A percentile compares a stretch with the other conserved stretches of the same genome.
phyloP scores from a whole-genome alignment of 2,329 filamentous ascomycete species.

The Rosellinia necatrix region DNA sequence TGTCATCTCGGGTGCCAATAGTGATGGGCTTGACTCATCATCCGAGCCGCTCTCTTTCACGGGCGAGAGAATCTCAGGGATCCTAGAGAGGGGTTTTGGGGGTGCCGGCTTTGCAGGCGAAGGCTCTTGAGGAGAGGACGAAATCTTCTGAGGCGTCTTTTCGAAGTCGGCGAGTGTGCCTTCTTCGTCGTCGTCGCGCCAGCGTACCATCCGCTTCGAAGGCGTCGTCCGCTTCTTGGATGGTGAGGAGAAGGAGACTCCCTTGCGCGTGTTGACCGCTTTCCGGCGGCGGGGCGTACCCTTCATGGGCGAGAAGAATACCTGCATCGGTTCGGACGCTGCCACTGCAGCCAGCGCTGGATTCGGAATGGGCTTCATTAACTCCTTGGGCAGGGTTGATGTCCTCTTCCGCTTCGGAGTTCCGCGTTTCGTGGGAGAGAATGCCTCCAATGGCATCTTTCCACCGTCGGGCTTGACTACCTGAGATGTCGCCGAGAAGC shows the following conservation, averaged over 20 bases:
- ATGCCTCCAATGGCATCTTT: conserved; percentile 63
- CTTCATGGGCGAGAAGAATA: conserved; percentile 69
- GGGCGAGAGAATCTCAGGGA: conserved; percentile 58
- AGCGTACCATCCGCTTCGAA: conserved; percentile 78
- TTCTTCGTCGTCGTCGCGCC: conserved; percentile 86
- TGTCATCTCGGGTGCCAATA: conserved; percentile 56
- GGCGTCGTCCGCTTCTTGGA: conserved; percentile 74
- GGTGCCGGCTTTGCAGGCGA: conserved; percentile 60
- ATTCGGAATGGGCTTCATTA: conserved; percentile 50
- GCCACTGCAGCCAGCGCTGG: conserved; percentile 47
- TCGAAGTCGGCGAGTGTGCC: conserved; percentile 88
- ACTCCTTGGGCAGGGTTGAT: conserved; percentile 42
- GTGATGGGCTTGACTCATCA: conserved; percentile 61
- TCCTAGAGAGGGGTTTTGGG: conserved; percentile 51
- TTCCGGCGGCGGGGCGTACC: conserved; percentile 82
- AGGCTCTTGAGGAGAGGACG: conserved; percentile 58
- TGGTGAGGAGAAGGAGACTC: conserved; percentile 82
- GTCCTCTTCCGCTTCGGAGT: conserved; percentile 77
- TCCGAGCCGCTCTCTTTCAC: conserved; percentile 58
- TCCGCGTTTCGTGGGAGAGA: conserved; percentile 71
- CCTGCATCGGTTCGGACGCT: conserved; percentile 35
- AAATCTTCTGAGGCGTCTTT: conserved; percentile 78
- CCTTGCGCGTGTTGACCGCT: conserved; percentile 65
- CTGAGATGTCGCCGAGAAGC: conserved; percentile 75
- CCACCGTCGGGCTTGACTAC: conserved; percentile 88